phyloP scores from a whole-genome alignment of 1,139 yeast genomes.

The Zhuliangozyma blackwelliae region DNA sequence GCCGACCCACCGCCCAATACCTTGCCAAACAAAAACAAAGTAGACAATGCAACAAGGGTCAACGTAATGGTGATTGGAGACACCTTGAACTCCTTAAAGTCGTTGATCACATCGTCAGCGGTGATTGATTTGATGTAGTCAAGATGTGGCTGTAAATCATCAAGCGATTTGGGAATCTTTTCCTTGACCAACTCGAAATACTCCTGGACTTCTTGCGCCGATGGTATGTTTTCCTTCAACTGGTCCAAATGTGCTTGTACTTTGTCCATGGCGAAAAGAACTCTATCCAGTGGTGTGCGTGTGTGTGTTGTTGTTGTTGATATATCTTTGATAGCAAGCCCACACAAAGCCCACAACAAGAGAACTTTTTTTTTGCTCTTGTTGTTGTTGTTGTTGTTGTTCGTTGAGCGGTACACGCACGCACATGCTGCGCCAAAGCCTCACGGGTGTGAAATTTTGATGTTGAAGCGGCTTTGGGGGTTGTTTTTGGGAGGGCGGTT shows the following conservation, averaged over 20 bases:
- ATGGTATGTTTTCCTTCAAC: conserved; percentile 10
- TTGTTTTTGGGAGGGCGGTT: too few relatives aligned
- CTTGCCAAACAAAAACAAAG: conserved; percentile 18
- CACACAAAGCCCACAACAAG: too few relatives aligned
- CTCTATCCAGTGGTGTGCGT: too few relatives aligned
- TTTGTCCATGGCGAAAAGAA: conserved; percentile 6
- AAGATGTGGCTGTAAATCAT: conserved; percentile 8
- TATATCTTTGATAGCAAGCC: too few relatives aligned
- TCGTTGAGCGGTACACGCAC: not conserved
- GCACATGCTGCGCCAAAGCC: too few relatives aligned
- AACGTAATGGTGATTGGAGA: conserved; percentile 35
- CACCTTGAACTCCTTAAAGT: conserved; percentile 25
- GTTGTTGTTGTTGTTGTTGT: not conserved
- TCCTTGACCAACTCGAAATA: conserved; percentile 10
- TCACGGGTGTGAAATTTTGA: too few relatives aligned
- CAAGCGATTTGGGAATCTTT: conserved; percentile 6
- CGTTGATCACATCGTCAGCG: conserved; percentile 24
- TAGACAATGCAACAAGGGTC: conserved; percentile 28
- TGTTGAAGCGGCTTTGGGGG: too few relatives aligned
- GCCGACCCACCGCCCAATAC: conserved; percentile 14
- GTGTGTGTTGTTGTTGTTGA: too few relatives aligned
- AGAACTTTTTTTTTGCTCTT: not conserved
- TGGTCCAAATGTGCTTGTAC: conserved; percentile 9
- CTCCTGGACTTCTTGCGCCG: conserved; percentile 9
- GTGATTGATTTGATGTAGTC: conserved; percentile 9